A percentile compares a stretch with the other conserved stretches of the same genome.
Conservation (phyloP, 345 rosid species). For the Heritiera littoralis region DNA sequence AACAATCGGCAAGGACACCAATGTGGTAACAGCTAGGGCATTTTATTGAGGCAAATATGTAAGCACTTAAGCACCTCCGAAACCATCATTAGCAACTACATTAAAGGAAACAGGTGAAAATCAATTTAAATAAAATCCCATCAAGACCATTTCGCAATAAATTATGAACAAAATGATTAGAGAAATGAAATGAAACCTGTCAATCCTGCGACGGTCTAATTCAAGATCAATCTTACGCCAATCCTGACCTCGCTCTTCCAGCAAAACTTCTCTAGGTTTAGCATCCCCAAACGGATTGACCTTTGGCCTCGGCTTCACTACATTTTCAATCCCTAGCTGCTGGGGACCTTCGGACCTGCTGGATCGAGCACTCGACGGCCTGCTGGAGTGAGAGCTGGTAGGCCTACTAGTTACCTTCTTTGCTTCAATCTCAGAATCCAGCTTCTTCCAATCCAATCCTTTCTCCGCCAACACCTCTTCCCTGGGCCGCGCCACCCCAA, state of each 20-base stretch:
- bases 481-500: constrained; percentile 92
- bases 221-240: constrained; percentile 92
- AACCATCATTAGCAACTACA: constrained; percentile 3
- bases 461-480: constrained; percentile 92
- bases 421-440: constrained; percentile 74
- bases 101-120: background rate
- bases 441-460: constrained; percentile 89
- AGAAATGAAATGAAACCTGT: constrained; percentile 45
- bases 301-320: constrained; percentile 70
- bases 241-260: constrained; percentile 84
- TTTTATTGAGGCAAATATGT: background rate
- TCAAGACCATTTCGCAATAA: constrained; percentile 7
- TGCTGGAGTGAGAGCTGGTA: constrained; percentile 83
- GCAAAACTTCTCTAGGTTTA: constrained; percentile 89
- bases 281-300: constrained; percentile 97
- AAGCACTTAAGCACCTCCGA: constrained; percentile 6
- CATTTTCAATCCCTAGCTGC: constrained; percentile 57
- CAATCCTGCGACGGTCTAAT: constrained; percentile 82
- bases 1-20: background rate
- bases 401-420: constrained; percentile 82
- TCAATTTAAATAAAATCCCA: background rate
- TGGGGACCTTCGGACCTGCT: constrained; percentile 73
- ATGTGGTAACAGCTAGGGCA: background rate
- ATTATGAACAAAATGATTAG: background rate
- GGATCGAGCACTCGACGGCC: constrained; percentile 93